These are phyloP conservation scores for Syzygium oleosum DNA, from an alignment of 345 rosid genomes.

Conservation along the genomic window DNA sequence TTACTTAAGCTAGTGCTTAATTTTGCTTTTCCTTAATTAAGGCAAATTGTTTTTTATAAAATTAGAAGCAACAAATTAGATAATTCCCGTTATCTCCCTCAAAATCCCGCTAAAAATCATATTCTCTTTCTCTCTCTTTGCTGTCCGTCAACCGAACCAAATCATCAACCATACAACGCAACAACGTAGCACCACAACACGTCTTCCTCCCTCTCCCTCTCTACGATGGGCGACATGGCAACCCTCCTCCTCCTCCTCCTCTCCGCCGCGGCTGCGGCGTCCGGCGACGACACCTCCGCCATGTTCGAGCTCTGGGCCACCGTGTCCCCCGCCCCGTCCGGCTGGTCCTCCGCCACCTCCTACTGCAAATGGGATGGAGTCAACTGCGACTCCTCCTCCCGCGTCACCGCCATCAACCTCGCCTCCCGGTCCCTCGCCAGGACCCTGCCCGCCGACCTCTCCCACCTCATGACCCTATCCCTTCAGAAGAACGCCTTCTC, in stretches of 20 bases:
- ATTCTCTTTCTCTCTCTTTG: neutral
- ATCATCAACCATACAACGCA: neutral
- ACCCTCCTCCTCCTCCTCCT: neutral
- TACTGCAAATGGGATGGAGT: slow-evolving; percentile 64
- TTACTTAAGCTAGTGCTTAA: neutral
- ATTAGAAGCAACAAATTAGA: neutral
- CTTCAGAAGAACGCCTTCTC: slow-evolving; percentile 42
- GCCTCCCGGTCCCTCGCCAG: slow-evolving; percentile 29
- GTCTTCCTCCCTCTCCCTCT: neutral
- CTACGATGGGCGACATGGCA: neutral
- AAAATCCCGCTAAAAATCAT: neutral
- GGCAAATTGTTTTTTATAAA: neutral
- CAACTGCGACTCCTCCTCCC: slow-evolving; percentile 25
- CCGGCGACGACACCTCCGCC: slow-evolving; percentile 40
- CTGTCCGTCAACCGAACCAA: neutral
- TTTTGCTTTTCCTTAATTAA: neutral
- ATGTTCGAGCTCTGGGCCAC: slow-evolving; percentile 41
- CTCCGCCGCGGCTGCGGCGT: neutral
- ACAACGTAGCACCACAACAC: neutral
- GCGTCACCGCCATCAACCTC: slow-evolving; percentile 39
- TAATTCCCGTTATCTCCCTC: neutral
- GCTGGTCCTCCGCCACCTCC: slow-evolving; percentile 37
- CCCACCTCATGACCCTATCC: slow-evolving; percentile 31
- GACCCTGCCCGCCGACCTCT: slow-evolving; percentile 32
- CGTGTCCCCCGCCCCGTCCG: slow-evolving; percentile 34